phyloP scores from a whole-genome alignment of 495 filamentous ascomycete genomes.

The Hypoxylon cercidicola region DNA sequence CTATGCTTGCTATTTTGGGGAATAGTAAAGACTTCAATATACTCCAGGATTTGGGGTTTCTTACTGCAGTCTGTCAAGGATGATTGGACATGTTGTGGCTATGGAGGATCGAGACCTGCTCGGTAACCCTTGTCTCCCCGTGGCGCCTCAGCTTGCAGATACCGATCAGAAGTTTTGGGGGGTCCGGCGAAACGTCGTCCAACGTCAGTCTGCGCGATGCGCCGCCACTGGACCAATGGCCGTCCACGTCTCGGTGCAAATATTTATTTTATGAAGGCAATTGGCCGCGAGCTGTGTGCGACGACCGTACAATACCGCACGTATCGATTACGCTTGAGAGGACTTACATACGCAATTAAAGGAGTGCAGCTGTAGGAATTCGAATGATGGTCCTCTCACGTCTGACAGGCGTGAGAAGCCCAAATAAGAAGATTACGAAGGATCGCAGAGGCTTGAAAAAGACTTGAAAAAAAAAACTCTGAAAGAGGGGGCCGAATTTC shows the following conservation, averaged over 20 bases:
- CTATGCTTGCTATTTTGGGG: constrained; percentile 37
- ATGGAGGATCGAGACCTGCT: constrained; percentile 37
- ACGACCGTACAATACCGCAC: constrained; percentile 22
- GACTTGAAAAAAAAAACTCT: constrained; percentile 20
- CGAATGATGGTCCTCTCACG: constrained; percentile 22
- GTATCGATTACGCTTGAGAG: constrained; percentile 20
- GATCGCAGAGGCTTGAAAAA: constrained; percentile 16
- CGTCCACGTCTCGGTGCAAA: constrained; percentile 16
- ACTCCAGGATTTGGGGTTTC: constrained; percentile 13
- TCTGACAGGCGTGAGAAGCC: constrained; percentile 25
- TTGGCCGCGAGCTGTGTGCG: constrained; percentile 17
- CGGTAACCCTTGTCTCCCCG: constrained; percentile 25
- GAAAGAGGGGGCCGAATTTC: constrained; percentile 23
- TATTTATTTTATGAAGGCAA: constrained; percentile 17
- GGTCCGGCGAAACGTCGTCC: constrained; percentile 28
- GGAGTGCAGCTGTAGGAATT: constrained; percentile 22
- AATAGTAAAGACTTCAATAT: constrained; percentile 20
- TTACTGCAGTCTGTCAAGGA: constrained; percentile 20
- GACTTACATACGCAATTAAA: constrained; percentile 10
- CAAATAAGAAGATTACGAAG: constrained; percentile 19
- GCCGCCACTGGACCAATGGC: constrained; percentile 23
- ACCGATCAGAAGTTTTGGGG: constrained; percentile 15
- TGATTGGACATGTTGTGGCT: constrained; percentile 21
- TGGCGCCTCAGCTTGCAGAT: constrained; percentile 35
- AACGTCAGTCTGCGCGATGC: constrained; percentile 29